Evolutionary conservation across 2,329 filamentous ascomycete species (phyloP), one percentile per base, ranked within the genome.

Genomic region (Dactylonectria estremocensis): DNA sequence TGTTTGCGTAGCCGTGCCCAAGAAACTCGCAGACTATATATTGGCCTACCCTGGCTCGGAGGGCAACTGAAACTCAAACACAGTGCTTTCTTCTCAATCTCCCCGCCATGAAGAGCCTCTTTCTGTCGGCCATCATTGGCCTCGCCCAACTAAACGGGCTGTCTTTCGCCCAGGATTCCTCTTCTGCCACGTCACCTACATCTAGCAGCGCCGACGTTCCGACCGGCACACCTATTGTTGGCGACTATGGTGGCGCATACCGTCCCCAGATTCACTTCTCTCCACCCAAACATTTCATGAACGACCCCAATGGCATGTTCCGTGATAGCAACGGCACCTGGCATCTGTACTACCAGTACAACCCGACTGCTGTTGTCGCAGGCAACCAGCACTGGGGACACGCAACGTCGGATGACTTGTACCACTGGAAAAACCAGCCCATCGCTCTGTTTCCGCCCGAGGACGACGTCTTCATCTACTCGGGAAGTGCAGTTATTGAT

Each of bases 311-410:
- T 78, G 90, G 90, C 72, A 84, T 90, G 80, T 90, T 91, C 67
- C 76, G 85, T 6, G 88, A 91, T 68, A 82, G 78, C 2, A 82
- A 89, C 61, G 89, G 88, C 5, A 81, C 83, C 0, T 92, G 87
- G 78, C 90, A 92, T 74, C 71, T 91, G 2, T 92, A 92, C 78
- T 92, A 92, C 72, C 90, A 92, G 75, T 90, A 85, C 81, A 79
- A 79, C 31, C 78, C 78, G 2, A 76, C 70, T 0, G 84, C 75
- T 2, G 78, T 80, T 8, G 82, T 86, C 1, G 86, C 77, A 81
- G 89, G 88, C 1, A 89, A 90, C 67, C 86, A 91, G 73, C 89
- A 91, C 72, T 92, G 90, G 90, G 90, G 90, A 10, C 90, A 92
- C 73, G 89, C 89, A 2, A 91, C 89, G 1, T 89, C 86, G 35